Evolutionary conservation across 257 asterid genomes (phyloP), one percentile per base, ranked within the genome.

Genomic region (Fraxinus quadrangulata): DNA sequence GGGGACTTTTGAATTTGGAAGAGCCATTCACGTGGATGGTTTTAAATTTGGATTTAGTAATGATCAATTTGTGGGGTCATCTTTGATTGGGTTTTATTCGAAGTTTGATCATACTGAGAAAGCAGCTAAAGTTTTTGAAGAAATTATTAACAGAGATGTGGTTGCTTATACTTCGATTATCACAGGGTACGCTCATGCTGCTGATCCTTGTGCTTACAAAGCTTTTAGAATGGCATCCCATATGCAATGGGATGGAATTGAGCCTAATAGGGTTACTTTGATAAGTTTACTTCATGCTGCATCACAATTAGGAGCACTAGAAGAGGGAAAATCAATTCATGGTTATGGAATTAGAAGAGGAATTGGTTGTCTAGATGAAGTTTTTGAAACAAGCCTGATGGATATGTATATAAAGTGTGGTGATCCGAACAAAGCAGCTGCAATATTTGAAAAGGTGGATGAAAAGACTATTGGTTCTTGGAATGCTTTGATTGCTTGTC

Each of bases 211-310:
- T 17, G 81, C 81, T 42, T 51, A 42, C 30, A 65, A 69, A 74
- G 91, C 88, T 54, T 88, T 90, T 33, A 31, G 77, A 67, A 73
- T 87, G 67, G 85, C 86, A 19, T n/a, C 21, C 12, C 70, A 84
- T 31, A 88, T 88, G 96, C 93, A 90, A 79, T 74, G n/a, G 75
- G 74, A 83, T 69, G 86, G 83, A 14, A 72, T 85, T 30, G 93
- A 85, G 77, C 96, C 93, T 2, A 88, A 87, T 42, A 79, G 93
- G 68, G 90, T 90, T n/a, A 90, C 96, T 6, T 78, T 88, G 74
- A 90, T 87, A 84, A 88, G 92, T 78, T 84, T 90, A 76, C 82
- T 90, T 31, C 89, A 81, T 66, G 89, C 91, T 26, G 92, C 89
- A 28, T 78, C 88, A 0, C 80, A 56, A 0, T 42, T 84, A 39